Base-by-base conservation (phyloP, 1,284 basidiomycete genomes). In the Ceratobasidium sp. region DNA sequence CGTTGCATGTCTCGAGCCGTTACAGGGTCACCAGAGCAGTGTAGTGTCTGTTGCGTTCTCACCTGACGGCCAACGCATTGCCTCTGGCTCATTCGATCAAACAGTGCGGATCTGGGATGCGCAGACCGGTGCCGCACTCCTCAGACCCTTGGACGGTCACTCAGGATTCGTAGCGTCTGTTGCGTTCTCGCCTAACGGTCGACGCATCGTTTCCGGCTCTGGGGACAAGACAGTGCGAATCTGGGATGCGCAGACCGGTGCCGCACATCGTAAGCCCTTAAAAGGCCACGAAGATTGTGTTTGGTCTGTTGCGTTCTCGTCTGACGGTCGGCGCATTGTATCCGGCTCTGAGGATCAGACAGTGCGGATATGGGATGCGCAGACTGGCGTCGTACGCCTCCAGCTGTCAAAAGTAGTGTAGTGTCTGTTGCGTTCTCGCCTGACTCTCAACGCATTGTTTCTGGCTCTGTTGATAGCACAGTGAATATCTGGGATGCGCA, bases 221-320 rank as follows among this genome's bases (percentile, higher is more conserved):
- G 53, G 7, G 53, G 61, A 64, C 26, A 44, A 13, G 5, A 64
- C 61, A 5, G 28, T 78, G 20, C 77, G 77, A 18, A 10, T 78
- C 4, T 78, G 77, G 77, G 68, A 77, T 76, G 55, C 56, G n/a
- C 39, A 33, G n/a, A 71, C 44, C 20, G 49, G 76, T 5, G 18
- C 20, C 26, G 44, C 6, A 46, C 13, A 39, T 3, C 26, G 6
- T 15, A n/a, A 44, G 6, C 15, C n/a, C 18, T 18, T 55, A 23
- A 4, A 26, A 39, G 61, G 61, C 6, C 53, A 55, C 53, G 13
- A 18, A 18, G 13, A 26, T 64, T 4, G n/a, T 15, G 58, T 61
- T 39, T 9, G 9, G 7, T 64, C 61, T 5, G 61, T 64, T 40
- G 61, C 61, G 13, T 4, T 64, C n/a, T 64, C 61, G 6, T 4